Evolutionary conservation across 331 rosid genomes (phyloP).

Genomic region (Telfairia occidentalis): DNA sequence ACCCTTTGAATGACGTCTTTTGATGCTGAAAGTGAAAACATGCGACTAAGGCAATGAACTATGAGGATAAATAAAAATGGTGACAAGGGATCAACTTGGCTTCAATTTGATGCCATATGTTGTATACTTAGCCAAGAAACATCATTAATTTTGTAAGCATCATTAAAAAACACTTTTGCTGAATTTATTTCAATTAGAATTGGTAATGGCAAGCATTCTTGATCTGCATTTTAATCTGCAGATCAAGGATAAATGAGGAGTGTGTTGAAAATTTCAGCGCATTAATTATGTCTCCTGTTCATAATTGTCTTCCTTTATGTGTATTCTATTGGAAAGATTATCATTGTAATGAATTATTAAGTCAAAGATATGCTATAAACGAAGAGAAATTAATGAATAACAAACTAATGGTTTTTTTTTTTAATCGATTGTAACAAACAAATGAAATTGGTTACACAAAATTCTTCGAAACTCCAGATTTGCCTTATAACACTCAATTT

Average conservation of each 20-base stretch:
- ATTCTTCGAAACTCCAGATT: not conserved
- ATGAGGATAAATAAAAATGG: no score
- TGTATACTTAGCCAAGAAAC: no score
- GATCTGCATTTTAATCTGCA: not conserved
- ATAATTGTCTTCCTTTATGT: not conserved
- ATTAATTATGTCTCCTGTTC: not conserved
- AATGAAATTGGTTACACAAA: not conserved
- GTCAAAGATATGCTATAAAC: not conserved
- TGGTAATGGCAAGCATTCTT: no score
- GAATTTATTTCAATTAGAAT: no score
- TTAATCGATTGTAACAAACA: not conserved
- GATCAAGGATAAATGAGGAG: not conserved
- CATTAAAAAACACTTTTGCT: no score
- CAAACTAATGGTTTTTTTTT: not conserved
- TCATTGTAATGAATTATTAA: not conserved
- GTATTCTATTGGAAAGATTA: not conserved
- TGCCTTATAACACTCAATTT: not conserved
- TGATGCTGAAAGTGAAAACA: no score
- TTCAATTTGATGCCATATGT: no score
- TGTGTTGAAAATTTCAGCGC: not conserved
- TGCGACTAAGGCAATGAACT: no score
- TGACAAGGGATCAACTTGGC: no score
- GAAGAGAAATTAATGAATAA: not conserved
- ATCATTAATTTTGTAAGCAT: not conserved
- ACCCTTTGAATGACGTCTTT: no score